These are phyloP conservation scores for Tricholoma sp. DNA, from an alignment of 768 basidiomycete species.

Conservation along the genomic window DNA sequence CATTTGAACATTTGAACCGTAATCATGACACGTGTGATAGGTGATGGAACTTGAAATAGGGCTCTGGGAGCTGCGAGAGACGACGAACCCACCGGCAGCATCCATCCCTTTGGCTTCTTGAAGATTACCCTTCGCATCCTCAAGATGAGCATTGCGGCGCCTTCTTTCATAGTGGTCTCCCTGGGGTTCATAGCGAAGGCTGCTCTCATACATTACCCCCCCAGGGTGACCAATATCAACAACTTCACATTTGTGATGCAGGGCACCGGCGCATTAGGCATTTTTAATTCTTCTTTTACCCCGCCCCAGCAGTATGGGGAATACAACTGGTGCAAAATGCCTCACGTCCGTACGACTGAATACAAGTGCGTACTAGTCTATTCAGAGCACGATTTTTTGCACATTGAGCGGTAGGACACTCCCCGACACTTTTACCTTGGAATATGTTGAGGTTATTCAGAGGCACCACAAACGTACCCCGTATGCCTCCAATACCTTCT, in stretches of 20 bases:
- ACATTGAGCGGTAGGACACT: background rate
- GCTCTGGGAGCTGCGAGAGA: too few relatives aligned
- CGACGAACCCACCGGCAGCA: too few relatives aligned
- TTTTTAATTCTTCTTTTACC: constrained; percentile 36
- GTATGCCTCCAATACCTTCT: constrained; percentile 46
- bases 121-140: constrained; percentile 1
- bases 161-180: constrained; percentile 9
- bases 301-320: constrained; percentile 35
- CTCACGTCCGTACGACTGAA: constrained; percentile 39
- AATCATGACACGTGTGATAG: too few relatives aligned
- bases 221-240: constrained; percentile 33
- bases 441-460: constrained; percentile 49
- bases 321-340: constrained; percentile 56
- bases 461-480: constrained; percentile 51
- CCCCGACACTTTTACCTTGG: constrained; percentile 25
- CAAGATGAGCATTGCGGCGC: background rate
- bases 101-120: background rate
- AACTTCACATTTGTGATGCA: constrained; percentile 37
- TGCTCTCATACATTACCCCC: constrained; percentile 34
- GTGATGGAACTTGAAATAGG: too few relatives aligned
- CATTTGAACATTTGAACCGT: too few relatives aligned
- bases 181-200: constrained; percentile 10
- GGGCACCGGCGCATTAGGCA: constrained; percentile 41
- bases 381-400: background rate
- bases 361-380: constrained; percentile 31